phyloP scores from a whole-genome alignment of 768 basidiomycete species.

The Macrolepiota fuliginosa region DNA sequence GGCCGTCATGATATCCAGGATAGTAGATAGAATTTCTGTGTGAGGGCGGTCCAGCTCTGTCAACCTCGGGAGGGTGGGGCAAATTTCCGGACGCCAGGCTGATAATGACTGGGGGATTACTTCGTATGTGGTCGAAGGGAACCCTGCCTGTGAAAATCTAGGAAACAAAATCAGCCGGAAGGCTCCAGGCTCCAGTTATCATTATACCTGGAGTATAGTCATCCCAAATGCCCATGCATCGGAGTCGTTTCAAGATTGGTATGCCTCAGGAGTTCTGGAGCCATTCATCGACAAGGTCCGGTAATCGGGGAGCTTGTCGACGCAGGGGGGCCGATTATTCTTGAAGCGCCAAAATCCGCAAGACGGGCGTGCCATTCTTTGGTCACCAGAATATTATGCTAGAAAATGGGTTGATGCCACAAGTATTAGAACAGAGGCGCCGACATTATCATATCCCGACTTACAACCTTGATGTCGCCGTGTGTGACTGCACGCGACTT shows the following conservation, averaged over 20 bases:
- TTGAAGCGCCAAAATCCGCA: constrained; percentile 38
- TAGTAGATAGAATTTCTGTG: not conserved
- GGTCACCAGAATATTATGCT: constrained; percentile 37
- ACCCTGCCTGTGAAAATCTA: constrained; percentile 15
- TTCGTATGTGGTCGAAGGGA: constrained; percentile 13
- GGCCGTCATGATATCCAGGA: not conserved
- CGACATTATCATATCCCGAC: constrained; percentile 5
- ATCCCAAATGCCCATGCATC: constrained; percentile 38
- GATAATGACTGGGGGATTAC: constrained; percentile 10
- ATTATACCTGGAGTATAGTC: constrained; percentile 31
- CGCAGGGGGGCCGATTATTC: constrained; percentile 28
- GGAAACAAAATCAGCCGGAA: not conserved
- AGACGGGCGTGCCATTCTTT: constrained; percentile 29
- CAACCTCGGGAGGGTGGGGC: constrained; percentile 12
- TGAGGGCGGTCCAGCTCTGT: constrained; percentile 2
- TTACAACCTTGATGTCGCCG: constrained; percentile 36
- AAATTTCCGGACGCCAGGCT: not conserved
- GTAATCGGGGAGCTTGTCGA: constrained; percentile 30
- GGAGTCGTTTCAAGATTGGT: constrained; percentile 16
- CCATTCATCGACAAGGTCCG: constrained; percentile 38
- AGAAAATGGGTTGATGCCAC: not conserved
- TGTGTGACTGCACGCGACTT: constrained; percentile 23
- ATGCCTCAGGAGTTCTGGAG: constrained; percentile 27
- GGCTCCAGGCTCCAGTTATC: not conserved
- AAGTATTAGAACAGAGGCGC: not conserved